Evolutionary conservation across 257 asterid species (phyloP).

Genomic region (Vinca minor): DNA sequence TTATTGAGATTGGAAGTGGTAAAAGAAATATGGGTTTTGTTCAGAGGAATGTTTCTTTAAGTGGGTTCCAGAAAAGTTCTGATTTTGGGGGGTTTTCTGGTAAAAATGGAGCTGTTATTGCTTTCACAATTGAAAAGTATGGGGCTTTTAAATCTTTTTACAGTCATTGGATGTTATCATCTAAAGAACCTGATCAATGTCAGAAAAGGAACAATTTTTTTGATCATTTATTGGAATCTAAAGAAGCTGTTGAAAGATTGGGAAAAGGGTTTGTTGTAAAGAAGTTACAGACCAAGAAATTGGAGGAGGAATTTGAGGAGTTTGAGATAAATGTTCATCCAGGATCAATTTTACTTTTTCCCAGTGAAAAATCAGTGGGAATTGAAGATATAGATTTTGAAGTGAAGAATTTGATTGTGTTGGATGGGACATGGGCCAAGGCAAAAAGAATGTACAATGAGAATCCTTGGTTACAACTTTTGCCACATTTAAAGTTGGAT

Average conservation of each 20-base stretch:
- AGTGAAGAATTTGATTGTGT: conserved; percentile 68
- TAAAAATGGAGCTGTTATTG: conserved; percentile 8
- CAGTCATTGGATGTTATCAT: conserved; percentile 1
- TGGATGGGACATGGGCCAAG: conserved; percentile 92
- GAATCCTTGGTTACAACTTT: conserved; percentile 79
- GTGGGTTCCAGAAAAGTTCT: background rate
- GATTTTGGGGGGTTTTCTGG: conserved; percentile 6
- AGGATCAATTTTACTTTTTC: conserved; percentile 74
- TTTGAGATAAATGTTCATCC: conserved; percentile 43
- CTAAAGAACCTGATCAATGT: conserved; percentile 3
- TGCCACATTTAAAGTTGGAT: conserved; percentile 72
- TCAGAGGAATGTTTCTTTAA: background rate
- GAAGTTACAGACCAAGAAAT: conserved; percentile 29
- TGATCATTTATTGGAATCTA: conserved; percentile 26
- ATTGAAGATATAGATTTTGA: conserved; percentile 34
- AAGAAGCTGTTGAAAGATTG: conserved; percentile 20
- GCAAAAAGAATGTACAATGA: conserved; percentile 85
- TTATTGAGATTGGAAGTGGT: conserved; percentile 26
- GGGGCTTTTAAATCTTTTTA: conserved; percentile 33
- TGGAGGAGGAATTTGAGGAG: conserved; percentile 45
- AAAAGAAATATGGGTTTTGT: conserved; percentile 13
- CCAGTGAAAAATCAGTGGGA: conserved; percentile 51
- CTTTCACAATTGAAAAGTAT: conserved; percentile 39
- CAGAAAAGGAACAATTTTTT: conserved; percentile 20
- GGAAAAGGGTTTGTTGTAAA: conserved; percentile 52